A percentile compares a stretch with the other conserved stretches of the same genome.
Evolutionary conservation across 495 filamentous ascomycete species (phyloP).

Genomic region (Aspergillus bridgeri): DNA sequence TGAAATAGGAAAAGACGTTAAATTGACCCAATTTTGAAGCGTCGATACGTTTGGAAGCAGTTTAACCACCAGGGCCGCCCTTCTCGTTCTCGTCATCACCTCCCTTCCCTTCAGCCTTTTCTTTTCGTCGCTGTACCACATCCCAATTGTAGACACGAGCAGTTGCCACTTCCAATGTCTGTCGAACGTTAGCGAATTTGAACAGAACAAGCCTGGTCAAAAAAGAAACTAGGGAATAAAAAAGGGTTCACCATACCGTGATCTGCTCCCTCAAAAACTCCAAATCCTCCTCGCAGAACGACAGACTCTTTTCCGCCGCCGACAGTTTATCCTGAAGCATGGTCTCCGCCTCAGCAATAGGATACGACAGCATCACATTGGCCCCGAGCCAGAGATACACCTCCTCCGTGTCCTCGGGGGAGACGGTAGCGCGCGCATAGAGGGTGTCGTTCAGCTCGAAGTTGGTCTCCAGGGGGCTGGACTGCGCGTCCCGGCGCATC

Average conservation of each 20-base stretch:
- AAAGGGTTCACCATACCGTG: slow-evolving; percentile 57
- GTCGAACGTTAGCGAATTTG: slow-evolving; percentile 25
- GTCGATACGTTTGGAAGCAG: neutral
- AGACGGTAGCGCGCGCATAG: slow-evolving; percentile 80
- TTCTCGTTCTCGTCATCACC: slow-evolving; percentile 35
- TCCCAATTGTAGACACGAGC: slow-evolving; percentile 99
- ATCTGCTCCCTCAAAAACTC: slow-evolving; percentile 97
- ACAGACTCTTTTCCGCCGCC: slow-evolving; percentile 73
- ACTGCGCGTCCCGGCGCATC: slow-evolving; percentile 29
- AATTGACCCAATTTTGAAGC: neutral
- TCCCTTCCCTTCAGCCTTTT: slow-evolving; percentile 63
- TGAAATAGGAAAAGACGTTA: neutral
- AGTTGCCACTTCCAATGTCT: slow-evolving; percentile 96
- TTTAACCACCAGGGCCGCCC: slow-evolving; percentile 7
- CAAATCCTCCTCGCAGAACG: slow-evolving; percentile 90
- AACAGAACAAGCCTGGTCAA: neutral
- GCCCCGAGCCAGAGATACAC: slow-evolving; percentile 97
- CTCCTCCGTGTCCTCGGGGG: slow-evolving; percentile 80
- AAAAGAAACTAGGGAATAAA: neutral
- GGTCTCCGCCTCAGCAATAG: slow-evolving; percentile 77
- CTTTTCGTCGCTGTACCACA: slow-evolving; percentile 88
- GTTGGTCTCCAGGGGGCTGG: slow-evolving; percentile 66
- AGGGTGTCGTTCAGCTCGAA: slow-evolving; percentile 97
- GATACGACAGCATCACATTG: slow-evolving; percentile 97
- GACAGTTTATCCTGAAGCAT: slow-evolving; percentile 74